Conservation (phyloP, 2,329 filamentous ascomycete species). For the Teratosphaeria nubilosa region DNA sequence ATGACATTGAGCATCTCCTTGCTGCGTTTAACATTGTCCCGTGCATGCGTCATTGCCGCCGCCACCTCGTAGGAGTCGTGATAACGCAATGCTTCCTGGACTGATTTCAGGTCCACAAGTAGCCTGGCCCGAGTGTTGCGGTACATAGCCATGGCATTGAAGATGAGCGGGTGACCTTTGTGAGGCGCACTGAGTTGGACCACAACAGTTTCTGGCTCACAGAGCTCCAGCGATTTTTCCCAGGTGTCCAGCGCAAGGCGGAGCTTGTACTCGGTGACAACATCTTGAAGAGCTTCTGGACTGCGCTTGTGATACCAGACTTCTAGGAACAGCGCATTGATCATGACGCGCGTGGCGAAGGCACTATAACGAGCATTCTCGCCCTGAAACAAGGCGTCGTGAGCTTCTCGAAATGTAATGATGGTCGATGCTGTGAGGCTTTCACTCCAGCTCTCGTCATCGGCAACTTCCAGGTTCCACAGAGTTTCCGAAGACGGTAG, state of each 20-base stretch:
- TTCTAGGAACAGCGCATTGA: slow-evolving; percentile 95
- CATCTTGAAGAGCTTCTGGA: slow-evolving; percentile 92
- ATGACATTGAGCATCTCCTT: slow-evolving; percentile 98
- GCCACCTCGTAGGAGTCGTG: slow-evolving; percentile 96
- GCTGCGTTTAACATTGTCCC: slow-evolving; percentile 88
- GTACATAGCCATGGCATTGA: slow-evolving; percentile 96
- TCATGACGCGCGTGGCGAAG: slow-evolving; percentile 95
- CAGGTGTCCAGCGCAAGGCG: slow-evolving; percentile 93
- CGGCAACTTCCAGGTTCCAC: slow-evolving; percentile 75
- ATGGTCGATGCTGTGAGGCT: slow-evolving; percentile 59
- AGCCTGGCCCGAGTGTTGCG: slow-evolving; percentile 86
- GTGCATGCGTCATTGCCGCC: slow-evolving; percentile 87
- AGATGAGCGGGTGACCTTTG: slow-evolving; percentile 90
- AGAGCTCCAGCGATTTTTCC: slow-evolving; percentile 90
- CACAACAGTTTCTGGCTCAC: slow-evolving; percentile 79
- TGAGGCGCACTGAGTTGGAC: slow-evolving; percentile 89
- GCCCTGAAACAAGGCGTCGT: slow-evolving; percentile 91
- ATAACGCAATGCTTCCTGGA: slow-evolving; percentile 92
- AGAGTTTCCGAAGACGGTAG: slow-evolving; percentile 87
- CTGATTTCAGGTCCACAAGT: slow-evolving; percentile 88
- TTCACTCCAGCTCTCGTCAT: slow-evolving; percentile 78
- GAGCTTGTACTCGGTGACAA: slow-evolving; percentile 96
- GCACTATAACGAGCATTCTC: slow-evolving; percentile 86
- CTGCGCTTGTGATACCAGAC: slow-evolving; percentile 99
- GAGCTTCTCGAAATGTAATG: slow-evolving; percentile 84